Evolutionary conservation across 139 green algal genomes (phyloP), one percentile per base, ranked within the genome.

Genomic region (Trebouxia sp.): DNA sequence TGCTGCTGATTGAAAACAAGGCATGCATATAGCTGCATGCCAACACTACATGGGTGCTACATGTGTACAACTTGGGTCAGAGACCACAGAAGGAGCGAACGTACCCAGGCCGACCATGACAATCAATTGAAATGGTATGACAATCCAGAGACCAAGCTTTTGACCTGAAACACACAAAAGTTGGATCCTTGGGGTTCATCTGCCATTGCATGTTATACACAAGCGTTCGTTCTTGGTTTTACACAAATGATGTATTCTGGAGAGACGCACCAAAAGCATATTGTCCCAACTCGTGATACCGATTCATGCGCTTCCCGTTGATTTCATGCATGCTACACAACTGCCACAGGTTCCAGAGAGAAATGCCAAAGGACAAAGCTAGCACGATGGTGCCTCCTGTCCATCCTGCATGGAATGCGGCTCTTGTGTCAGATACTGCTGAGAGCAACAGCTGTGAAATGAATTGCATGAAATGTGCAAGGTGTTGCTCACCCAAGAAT

Each of bases 311-410:
- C 2, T 76, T 51, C 9, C 80, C 80, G 22, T 67, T 37, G n/a
- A 78, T 47, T 37, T 84, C 80, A 69, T 84, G 80, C 80, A 84
- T 65, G 37, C 30, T 65, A 22, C 70, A 80, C 0, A 84, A 47
- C 72, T 84, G 80, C 37, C 51, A 48, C 15, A 84, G 80, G 11
- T 75, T 84, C 42, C 42, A 77, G 38, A 72, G 12, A 24, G 62
- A 72, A 12, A 72, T 81, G 51, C 80, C 10, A 30, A 56, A 58
- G 9, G 85, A 83, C 17, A 88, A 55, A 38, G 84, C 28, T 17
- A 92, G 50, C 4, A 81, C 48, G 38, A 88, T 80, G 37, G 85
- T 85, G 5, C 88, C 86, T 5, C 62, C 88, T 43, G 78, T 77
- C 83, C 83, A 90, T 5, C 86, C 62, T 72, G 62, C 20, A 43